phyloP scores from a whole-genome alignment of 202 grass and related monocot genomes.

The Zizania palustris region DNA sequence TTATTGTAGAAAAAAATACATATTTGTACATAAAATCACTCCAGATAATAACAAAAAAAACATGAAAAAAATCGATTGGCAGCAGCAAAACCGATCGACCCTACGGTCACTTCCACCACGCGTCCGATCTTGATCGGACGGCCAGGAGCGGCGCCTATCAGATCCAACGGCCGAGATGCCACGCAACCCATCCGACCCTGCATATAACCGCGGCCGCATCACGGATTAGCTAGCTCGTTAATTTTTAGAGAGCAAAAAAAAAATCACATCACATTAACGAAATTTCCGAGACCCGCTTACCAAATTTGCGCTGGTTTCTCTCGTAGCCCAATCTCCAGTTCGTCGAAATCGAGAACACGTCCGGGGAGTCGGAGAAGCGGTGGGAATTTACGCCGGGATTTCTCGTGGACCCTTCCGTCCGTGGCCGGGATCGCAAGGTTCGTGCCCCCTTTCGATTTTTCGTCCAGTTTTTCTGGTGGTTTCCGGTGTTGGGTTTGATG shows the following conservation, averaged over 20 bases:
- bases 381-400: background rate
- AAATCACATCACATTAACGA: background rate
- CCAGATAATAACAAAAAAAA: background rate
- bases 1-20: no score
- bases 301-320: slow-evolving; percentile 15
- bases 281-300: slow-evolving; percentile 15
- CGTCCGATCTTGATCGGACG: slow-evolving; percentile 1
- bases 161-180: slow-evolving; percentile 32
- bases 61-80: background rate
- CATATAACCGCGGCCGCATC: slow-evolving; percentile 34
- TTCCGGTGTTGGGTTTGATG: slow-evolving; percentile 2
- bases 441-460: slow-evolving; percentile 13
- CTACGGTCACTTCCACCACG: no score
- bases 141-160: background rate
- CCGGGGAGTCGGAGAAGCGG: background rate
- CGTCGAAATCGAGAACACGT: slow-evolving; percentile 5
- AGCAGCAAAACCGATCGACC: background rate
- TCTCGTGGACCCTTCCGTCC: background rate
- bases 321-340: slow-evolving; percentile 29
- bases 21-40: no score
- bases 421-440: slow-evolving; percentile 14
- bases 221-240: background rate
- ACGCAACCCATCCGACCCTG: background rate
- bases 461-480: background rate
- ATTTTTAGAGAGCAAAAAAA: background rate